Evolutionary conservation across 2,329 filamentous ascomycete species (phyloP), one percentile per base, ranked within the genome.

Genomic region (Aspergillus proliferans): DNA sequence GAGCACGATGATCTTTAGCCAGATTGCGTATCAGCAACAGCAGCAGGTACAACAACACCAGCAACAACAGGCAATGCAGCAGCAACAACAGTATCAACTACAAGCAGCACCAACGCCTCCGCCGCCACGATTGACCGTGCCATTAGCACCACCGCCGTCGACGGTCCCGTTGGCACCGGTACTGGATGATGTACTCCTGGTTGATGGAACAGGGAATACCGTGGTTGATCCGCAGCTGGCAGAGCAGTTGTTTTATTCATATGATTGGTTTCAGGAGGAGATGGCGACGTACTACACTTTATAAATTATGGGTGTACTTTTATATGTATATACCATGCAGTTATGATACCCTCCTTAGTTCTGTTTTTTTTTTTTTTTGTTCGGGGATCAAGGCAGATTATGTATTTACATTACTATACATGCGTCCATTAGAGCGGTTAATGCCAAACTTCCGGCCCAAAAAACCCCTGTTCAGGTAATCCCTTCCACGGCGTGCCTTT

Each of bases 241-340:
- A 19, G 65, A 69, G 39, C 65, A 69, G 52, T 51, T 69, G 43
- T 66, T 62, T 22, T 68, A 68, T 49, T 68, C 65, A 2, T 68
- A 69, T 47, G 66, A 68, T 52, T 69, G 65, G 65, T 69, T 69
- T 34, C 66, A 69, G 49, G 64, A 68, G 55, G 66, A 69, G 49
- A 67, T 69, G 64, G 65, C 66, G 39, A 66, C 58, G 24, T 68
- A 64, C 55, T 69, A 69, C 65, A 68, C 65, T 57, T 59, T 68
- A 50, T 67, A 50, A 58, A 45, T 24, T 48, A 46, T 51, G n/a
- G 51, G 18, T 53, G 46, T 53, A 42, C 14, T 36, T n/a, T 36
- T 36, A 34, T 36, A 36, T 42, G 26, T 24, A 43, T 43, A 45
- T 41, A 24, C 24, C 24, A 30, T 15, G 12, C 21, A 9, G 26